Percentiles rank a stretch among this genome's conserved stretches.
Conservation (phyloP, 345 rosid genomes). For the Populus simonii region DNA sequence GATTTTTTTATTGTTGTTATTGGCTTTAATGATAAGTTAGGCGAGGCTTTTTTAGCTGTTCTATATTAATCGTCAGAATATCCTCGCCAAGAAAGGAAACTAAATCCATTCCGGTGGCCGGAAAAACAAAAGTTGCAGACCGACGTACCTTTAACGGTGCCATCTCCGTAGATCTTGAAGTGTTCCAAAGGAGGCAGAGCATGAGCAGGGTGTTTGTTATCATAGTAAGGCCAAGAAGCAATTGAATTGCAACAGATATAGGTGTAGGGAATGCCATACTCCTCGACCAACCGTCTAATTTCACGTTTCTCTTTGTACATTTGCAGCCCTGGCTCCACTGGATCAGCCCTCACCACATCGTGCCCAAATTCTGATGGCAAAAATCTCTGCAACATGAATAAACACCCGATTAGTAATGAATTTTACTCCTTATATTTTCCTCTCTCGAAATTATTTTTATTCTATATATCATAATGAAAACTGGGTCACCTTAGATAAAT, state of each 20-base stretch:
- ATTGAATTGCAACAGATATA: constrained; percentile 75
- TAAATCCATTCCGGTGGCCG: neutral
- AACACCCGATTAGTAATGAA: neutral
- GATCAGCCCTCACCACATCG: constrained; percentile 58
- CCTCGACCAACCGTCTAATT: constrained; percentile 44
- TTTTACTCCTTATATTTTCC: neutral
- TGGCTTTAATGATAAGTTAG: no score
- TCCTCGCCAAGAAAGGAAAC: no score
- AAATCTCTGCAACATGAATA: constrained; percentile 41
- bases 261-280: constrained; percentile 42
- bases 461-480: neutral
- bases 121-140: neutral
- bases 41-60: no score
- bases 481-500: neutral
- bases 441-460: neutral
- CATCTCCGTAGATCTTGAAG: constrained; percentile 66
- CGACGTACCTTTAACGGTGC: constrained; percentile 52
- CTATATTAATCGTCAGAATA: no score
- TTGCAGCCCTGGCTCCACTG: constrained; percentile 55
- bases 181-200: constrained; percentile 61
- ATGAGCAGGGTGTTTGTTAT: constrained; percentile 61
- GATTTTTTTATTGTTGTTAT: no score
- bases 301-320: constrained; percentile 55
- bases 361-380: constrained; percentile 79
- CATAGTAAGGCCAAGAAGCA: constrained; percentile 74